phyloP scores from a whole-genome alignment of 768 basidiomycete genomes.

The Cyclocybe cylindracea region DNA sequence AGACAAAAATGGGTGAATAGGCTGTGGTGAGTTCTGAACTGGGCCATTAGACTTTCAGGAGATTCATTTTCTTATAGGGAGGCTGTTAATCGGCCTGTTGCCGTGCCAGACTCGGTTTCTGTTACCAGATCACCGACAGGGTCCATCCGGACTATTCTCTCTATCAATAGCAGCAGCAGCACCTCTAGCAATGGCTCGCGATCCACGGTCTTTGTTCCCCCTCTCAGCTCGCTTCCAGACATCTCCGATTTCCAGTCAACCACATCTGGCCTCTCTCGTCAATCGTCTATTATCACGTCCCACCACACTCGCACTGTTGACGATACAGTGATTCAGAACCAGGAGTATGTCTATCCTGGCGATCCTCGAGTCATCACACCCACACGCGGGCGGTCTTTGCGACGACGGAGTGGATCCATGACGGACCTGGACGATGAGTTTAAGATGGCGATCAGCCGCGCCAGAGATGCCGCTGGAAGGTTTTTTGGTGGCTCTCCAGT shows the following conservation, averaged over 20 bases:
- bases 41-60: constrained; percentile 3
- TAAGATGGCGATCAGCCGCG: constrained; percentile 51
- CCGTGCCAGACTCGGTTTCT: constrained; percentile 47
- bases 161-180: constrained; percentile 48
- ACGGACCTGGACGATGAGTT: constrained; percentile 69
- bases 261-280: constrained; percentile 30
- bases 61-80: constrained; percentile 53
- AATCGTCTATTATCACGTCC: constrained; percentile 46
- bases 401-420: constrained; percentile 68
- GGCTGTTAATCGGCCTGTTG: constrained; percentile 61
- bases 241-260: constrained; percentile 59
- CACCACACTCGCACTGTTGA: constrained; percentile 71
- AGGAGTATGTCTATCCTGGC: constrained; percentile 69
- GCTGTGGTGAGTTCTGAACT: constrained; percentile 65
- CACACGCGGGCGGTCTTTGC: constrained; percentile 42
- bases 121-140: constrained; percentile 52
- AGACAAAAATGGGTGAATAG: constrained; percentile 91
- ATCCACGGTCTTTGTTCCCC: constrained; percentile 78
- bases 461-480: constrained; percentile 35
- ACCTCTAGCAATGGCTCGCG: constrained; percentile 56
- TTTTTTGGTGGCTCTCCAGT: constrained; percentile 61
- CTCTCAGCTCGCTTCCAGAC: constrained; percentile 68
- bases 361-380: constrained; percentile 75
- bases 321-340: constrained; percentile 67
- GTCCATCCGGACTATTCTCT: constrained; percentile 70